A percentile compares a stretch with the other conserved stretches of the same genome.
Evolutionary conservation across 257 asterid species (phyloP).

Genomic region (Asclepias syriaca): DNA sequence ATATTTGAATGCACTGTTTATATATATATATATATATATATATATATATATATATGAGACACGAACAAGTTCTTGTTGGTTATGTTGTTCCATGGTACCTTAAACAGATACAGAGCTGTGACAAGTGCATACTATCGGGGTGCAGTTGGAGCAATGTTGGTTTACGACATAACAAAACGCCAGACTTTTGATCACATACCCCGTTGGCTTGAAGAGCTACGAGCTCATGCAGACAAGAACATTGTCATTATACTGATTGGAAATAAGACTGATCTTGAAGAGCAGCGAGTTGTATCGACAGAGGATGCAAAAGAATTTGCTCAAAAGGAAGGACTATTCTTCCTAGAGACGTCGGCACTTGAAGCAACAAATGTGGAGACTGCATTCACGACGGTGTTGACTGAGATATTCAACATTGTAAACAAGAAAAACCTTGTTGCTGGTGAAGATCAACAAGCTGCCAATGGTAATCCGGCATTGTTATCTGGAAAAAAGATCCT

Average conservation of each 20-base stretch:
- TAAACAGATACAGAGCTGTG: conserved; percentile 70
- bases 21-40: neutral
- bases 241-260: conserved; percentile 68
- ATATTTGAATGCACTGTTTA: neutral
- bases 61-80: neutral
- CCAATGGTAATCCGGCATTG: conserved; percentile 46
- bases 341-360: conserved; percentile 73
- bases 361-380: conserved; percentile 66
- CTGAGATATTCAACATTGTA: conserved; percentile 64
- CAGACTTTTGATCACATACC: conserved; percentile 76
- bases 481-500: conserved; percentile 61
- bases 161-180: conserved; percentile 66
- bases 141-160: conserved; percentile 79
- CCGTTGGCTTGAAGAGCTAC: conserved; percentile 61
- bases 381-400: conserved; percentile 53
- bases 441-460: conserved; percentile 33
- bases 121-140: conserved; percentile 85
- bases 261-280: conserved; percentile 69
- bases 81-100: neutral
- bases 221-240: conserved; percentile 54
- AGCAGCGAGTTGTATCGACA: conserved; percentile 57
- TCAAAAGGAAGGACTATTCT: conserved; percentile 56
- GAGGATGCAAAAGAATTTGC: conserved; percentile 83
- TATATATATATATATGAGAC: neutral
- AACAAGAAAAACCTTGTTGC: conserved; percentile 59